A percentile compares a stretch with the other conserved stretches of the same genome.
Evolutionary conservation across 1,139 yeast species (phyloP).

Genomic region (Candida sp.): DNA sequence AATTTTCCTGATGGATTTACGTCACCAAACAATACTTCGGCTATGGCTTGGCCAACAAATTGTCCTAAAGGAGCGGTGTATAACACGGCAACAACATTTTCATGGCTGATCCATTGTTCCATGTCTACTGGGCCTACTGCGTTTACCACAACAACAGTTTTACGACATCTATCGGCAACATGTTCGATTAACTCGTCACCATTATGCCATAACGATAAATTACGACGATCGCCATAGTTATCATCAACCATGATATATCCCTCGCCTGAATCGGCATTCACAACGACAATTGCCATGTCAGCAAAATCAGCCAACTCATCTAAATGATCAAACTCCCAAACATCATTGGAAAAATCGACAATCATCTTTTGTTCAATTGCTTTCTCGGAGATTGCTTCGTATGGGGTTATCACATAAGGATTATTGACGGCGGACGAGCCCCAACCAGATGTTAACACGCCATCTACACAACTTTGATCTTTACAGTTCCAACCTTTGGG

Average conservation of each 20-base stretch:
- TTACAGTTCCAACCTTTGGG: slow-evolving; percentile 48
- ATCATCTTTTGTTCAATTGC: slow-evolving; percentile 44
- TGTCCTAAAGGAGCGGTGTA: slow-evolving; percentile 60
- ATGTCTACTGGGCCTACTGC: slow-evolving; percentile 59
- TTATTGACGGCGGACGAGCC: slow-evolving; percentile 52
- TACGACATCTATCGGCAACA: slow-evolving; percentile 46
- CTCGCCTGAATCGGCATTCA: slow-evolving; percentile 54
- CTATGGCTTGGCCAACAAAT: slow-evolving; percentile 39
- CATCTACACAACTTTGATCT: slow-evolving; percentile 46
- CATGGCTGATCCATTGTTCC: slow-evolving; percentile 58
- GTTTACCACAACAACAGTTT: slow-evolving; percentile 55
- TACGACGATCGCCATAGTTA: slow-evolving; percentile 59
- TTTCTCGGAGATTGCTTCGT: slow-evolving; percentile 44
- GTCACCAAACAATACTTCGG: slow-evolving; percentile 52
- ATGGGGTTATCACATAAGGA: slow-evolving; percentile 55
- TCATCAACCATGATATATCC: slow-evolving; percentile 56
- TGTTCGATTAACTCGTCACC: slow-evolving; percentile 52
- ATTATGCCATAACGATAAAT: slow-evolving; percentile 56
- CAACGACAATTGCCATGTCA: slow-evolving; percentile 52
- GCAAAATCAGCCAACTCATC: slow-evolving; percentile 47
- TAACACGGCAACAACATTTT: slow-evolving; percentile 54
- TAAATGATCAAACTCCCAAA: slow-evolving; percentile 41
- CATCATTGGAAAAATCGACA: slow-evolving; percentile 40
- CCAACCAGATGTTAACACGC: slow-evolving; percentile 49
- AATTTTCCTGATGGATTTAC: slow-evolving; percentile 59